These are phyloP conservation scores for Sarcomyxa edulis DNA, from an alignment of 768 basidiomycete species.

Conservation along the genomic window DNA sequence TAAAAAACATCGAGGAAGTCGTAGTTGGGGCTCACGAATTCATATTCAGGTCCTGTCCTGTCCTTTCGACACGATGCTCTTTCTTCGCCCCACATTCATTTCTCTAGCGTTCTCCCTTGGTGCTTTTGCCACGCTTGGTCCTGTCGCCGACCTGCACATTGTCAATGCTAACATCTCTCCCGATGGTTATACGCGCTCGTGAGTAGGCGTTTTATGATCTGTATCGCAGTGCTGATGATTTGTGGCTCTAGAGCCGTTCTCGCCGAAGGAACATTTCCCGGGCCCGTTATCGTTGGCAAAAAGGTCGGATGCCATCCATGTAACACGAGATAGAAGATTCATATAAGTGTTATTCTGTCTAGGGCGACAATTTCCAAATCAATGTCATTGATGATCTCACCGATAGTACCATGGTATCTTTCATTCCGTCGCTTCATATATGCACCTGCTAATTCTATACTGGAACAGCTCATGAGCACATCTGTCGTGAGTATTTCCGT, in stretches of 20 bases:
- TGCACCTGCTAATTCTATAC: too few species aligned
- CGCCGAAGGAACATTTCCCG: constrained; percentile 4
- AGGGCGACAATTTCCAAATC: constrained; percentile 5
- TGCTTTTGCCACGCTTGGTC: constrained; percentile 2
- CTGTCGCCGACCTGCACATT: constrained; percentile 3
- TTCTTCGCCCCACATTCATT: neutral
- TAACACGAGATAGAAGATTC: too few species aligned
- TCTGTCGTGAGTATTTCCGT: too few species aligned
- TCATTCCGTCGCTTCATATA: too few species aligned
- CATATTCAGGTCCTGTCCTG: too few species aligned
- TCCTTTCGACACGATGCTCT: too few species aligned
- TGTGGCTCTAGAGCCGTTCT: constrained; percentile 5
- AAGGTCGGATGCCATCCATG: constrained; percentile 1
- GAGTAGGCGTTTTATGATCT: neutral
- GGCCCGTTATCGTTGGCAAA: constrained; percentile 4
- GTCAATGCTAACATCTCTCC: constrained; percentile 4
- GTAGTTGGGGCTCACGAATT: too few species aligned
- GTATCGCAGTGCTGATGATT: too few species aligned
- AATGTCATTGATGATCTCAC: constrained; percentile 3
- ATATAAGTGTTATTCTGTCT: neutral
- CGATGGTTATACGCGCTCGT: too few species aligned
- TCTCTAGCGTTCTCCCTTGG: neutral
- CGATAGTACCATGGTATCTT: neutral
- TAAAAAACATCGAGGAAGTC: too few species aligned
- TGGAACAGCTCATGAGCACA: too few species aligned